Evolutionary conservation across 768 basidiomycete genomes (phyloP).

Genomic region (Trametes coccinea): DNA sequence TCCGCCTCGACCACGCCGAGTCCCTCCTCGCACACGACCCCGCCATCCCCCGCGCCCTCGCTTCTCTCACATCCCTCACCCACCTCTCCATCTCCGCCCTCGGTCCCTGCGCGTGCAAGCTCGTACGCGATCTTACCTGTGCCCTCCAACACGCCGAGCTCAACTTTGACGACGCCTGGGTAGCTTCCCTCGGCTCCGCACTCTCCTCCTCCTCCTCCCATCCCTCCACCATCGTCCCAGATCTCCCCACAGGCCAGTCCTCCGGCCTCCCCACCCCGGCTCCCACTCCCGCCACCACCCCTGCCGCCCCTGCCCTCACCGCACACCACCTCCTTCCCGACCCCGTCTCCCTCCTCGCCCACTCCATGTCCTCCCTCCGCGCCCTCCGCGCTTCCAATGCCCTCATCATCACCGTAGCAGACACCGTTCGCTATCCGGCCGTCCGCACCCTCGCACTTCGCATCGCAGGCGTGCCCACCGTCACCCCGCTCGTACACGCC

Average conservation of each 20-base stretch:
- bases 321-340: not conserved
- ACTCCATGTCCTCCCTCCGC: conserved; percentile 8
- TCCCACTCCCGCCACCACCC: conserved; percentile 7
- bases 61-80: conserved; percentile 1
- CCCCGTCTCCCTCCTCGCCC: conserved; percentile 12
- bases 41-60: not conserved
- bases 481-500: conserved; percentile 19
- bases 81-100: not conserved
- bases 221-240: conserved; percentile 1
- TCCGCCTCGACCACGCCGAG: conserved; percentile 6
- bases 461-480: conserved; percentile 14
- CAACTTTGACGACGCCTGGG: conserved; percentile 17
- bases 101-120: conserved; percentile 7
- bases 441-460: conserved; percentile 14
- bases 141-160: conserved; percentile 7
- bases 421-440: conserved; percentile 14
- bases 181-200: not conserved
- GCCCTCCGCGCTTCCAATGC: conserved; percentile 11
- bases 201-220: not conserved
- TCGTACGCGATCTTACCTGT: not conserved
- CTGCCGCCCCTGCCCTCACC: not conserved
- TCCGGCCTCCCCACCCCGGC: conserved; percentile 3
- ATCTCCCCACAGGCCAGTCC: conserved; percentile 10
- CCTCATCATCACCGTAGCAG: conserved; percentile 12
- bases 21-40: conserved; percentile 9